Evolutionary conservation across 2,329 filamentous ascomycete species (phyloP).

Genomic region (Xylaria sp.): DNA sequence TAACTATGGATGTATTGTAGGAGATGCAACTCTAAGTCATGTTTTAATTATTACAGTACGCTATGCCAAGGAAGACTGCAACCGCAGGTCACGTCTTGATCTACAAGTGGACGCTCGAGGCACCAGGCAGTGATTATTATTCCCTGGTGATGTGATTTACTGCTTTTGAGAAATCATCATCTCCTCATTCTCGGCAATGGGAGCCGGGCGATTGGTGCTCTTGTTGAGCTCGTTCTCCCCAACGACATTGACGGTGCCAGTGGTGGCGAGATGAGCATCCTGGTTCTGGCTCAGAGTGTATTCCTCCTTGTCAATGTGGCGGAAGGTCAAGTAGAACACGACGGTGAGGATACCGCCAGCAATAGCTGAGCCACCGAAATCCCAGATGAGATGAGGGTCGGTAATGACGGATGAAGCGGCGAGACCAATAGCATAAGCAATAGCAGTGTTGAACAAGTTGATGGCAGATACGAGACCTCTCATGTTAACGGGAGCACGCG

Average conservation of each 20-base stretch:
- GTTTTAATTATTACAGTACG: slow-evolving; percentile 32
- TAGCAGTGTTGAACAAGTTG: slow-evolving; percentile 60
- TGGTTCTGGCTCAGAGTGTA: slow-evolving; percentile 55
- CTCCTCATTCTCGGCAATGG: slow-evolving; percentile 51
- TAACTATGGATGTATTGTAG: slow-evolving; percentile 2
- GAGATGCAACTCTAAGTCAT: slow-evolving; percentile 9
- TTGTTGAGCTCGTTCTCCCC: slow-evolving; percentile 56
- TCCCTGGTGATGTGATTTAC: slow-evolving; percentile 35
- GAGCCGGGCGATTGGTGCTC: slow-evolving; percentile 46
- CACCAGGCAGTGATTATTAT: slow-evolving; percentile 23
- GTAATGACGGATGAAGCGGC: slow-evolving; percentile 58
- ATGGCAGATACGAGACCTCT: slow-evolving; percentile 62
- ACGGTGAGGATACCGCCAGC: slow-evolving; percentile 57
- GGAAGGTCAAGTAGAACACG: slow-evolving; percentile 60
- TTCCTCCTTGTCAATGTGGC: slow-evolving; percentile 60
- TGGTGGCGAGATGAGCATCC: slow-evolving; percentile 52
- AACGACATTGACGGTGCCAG: slow-evolving; percentile 55
- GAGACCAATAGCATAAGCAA: slow-evolving; percentile 60
- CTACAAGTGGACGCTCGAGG: slow-evolving; percentile 14
- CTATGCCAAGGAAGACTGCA: background rate
- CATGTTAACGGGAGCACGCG: slow-evolving; percentile 63
- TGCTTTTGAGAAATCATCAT: slow-evolving; percentile 53
- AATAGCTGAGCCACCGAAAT: slow-evolving; percentile 61
- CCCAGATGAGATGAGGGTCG: slow-evolving; percentile 63
- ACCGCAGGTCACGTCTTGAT: slow-evolving; percentile 11